Evolutionary conservation across 1,284 basidiomycete species (phyloP).

Genomic region (Abortiporus biennis): DNA sequence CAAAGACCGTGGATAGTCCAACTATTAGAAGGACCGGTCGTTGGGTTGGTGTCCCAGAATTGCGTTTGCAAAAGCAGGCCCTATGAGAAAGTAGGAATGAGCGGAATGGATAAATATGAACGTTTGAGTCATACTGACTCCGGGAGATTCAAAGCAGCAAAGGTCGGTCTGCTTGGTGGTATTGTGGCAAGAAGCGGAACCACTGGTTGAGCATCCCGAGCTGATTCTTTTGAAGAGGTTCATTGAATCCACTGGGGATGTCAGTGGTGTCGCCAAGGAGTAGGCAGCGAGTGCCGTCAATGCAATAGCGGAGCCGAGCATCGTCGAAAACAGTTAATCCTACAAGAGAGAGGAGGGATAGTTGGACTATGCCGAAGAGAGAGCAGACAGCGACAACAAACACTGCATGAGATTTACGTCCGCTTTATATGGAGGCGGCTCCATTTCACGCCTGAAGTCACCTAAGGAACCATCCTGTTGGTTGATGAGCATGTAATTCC

Average conservation of each 20-base stretch:
- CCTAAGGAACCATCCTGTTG: too few relatives aligned
- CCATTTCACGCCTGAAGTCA: too few relatives aligned
- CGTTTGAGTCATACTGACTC: slow-evolving; percentile 18
- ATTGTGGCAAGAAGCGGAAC: slow-evolving; percentile 29
- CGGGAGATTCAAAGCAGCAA: slow-evolving; percentile 31
- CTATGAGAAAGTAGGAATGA: slow-evolving; percentile 24
- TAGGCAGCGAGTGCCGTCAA: slow-evolving; percentile 1
- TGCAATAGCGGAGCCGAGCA: background rate
- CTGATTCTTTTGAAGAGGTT: slow-evolving; percentile 24
- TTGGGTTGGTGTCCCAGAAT: slow-evolving; percentile 37
- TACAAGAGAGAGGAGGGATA: too few relatives aligned
- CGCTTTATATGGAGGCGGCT: too few relatives aligned
- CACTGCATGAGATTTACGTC: too few relatives aligned
- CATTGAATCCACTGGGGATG: slow-evolving; percentile 12
- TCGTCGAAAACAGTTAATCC: too few relatives aligned
- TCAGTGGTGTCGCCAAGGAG: slow-evolving; percentile 6
- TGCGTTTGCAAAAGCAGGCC: slow-evolving; percentile 55
- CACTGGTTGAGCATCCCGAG: slow-evolving; percentile 27
- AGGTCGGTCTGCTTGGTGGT: slow-evolving; percentile 17
- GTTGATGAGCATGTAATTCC: too few relatives aligned
- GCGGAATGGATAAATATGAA: background rate
- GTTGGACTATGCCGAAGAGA: too few relatives aligned
- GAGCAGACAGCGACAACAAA: too few relatives aligned
- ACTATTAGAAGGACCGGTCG: slow-evolving; percentile 57
- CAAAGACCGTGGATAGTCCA: slow-evolving; percentile 79